Evolutionary conservation across 2,329 filamentous ascomycete species (phyloP).

Genomic region (Botrytis cinerea): DNA sequence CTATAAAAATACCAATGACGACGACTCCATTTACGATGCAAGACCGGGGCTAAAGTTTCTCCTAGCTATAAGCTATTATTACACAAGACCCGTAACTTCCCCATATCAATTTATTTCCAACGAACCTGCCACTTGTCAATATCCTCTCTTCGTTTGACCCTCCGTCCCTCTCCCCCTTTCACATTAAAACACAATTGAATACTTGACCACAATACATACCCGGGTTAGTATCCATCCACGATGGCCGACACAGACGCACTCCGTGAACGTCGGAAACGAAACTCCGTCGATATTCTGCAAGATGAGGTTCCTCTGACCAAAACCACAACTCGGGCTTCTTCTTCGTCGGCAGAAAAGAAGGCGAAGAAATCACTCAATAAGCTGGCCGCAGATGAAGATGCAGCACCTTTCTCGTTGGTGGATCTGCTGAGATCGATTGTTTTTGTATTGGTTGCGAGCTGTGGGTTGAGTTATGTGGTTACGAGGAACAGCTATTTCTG

Average conservation of each 20-base stretch:
- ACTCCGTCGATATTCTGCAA: not conserved
- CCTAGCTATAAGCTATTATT: not conserved
- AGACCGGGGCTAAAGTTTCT: slow-evolving; percentile 14
- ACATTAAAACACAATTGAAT: not conserved
- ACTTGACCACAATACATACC: not conserved
- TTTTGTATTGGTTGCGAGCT: slow-evolving; percentile 35
- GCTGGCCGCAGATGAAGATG: slow-evolving; percentile 37
- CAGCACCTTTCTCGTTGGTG: slow-evolving; percentile 31
- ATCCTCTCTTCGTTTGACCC: not conserved
- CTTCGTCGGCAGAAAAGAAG: slow-evolving; percentile 5
- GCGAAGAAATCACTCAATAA: slow-evolving; percentile 7
- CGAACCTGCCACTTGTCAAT: slow-evolving; percentile 17
- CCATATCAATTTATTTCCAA: slow-evolving; percentile 6
- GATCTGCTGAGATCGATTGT: slow-evolving; percentile 38
- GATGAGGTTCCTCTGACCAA: not conserved
- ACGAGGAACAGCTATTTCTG: slow-evolving; percentile 39
- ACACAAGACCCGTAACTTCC: slow-evolving; percentile 7
- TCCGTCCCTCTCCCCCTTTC: not conserved
- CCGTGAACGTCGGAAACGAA: slow-evolving; percentile 18
- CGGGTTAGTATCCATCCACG: not conserved
- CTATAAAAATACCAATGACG: slow-evolving; percentile 1
- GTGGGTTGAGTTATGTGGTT: slow-evolving; percentile 39
- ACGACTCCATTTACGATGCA: slow-evolving; percentile 1
- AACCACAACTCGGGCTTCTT: not conserved
- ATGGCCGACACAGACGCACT: slow-evolving; percentile 13